Evolutionary conservation across 345 rosid genomes (phyloP).

Genomic region (Rubroshorea leprosula): DNA sequence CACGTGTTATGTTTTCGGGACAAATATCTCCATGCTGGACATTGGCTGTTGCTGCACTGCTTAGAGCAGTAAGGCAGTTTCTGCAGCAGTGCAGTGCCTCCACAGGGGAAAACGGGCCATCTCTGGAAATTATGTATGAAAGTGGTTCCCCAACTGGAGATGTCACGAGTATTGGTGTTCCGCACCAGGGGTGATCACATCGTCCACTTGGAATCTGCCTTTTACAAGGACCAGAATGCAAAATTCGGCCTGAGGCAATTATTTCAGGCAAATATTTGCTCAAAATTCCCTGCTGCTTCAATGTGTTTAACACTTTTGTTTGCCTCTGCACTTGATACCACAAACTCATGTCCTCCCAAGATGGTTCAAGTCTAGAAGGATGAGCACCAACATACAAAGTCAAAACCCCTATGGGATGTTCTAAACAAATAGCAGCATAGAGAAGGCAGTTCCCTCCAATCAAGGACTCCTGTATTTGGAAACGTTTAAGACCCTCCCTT

Average conservation of each 20-base stretch:
- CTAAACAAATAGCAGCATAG: slow-evolving; percentile 35
- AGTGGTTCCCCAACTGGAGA: slow-evolving; percentile 56
- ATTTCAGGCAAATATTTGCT: slow-evolving; percentile 48
- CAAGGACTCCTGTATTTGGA: slow-evolving; percentile 42
- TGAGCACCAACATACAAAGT: slow-evolving; percentile 50
- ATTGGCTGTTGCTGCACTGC: slow-evolving; percentile 43
- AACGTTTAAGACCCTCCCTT: slow-evolving; percentile 35
- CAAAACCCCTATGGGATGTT: slow-evolving; percentile 30
- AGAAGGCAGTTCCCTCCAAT: slow-evolving; percentile 38
- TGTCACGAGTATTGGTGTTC: slow-evolving; percentile 57
- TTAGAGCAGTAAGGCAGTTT: slow-evolving; percentile 48
- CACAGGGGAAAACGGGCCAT: slow-evolving; percentile 34
- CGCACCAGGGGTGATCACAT: slow-evolving; percentile 60
- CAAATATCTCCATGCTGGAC: slow-evolving; percentile 60
- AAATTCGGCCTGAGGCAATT: slow-evolving; percentile 43
- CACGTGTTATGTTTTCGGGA: slow-evolving; percentile 47
- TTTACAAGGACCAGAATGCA: slow-evolving; percentile 49
- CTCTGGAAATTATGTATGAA: slow-evolving; percentile 32
- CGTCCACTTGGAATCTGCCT: slow-evolving; percentile 41
- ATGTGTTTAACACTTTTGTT: slow-evolving; percentile 51
- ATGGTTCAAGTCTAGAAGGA: slow-evolving; percentile 56
- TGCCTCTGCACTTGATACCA: slow-evolving; percentile 73
- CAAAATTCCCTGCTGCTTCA: slow-evolving; percentile 40
- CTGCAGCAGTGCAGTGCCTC: slow-evolving; percentile 53
- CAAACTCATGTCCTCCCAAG: slow-evolving; percentile 65